phyloP scores from a whole-genome alignment of 352 stramenopile species.

The Pythium chondricola region DNA sequence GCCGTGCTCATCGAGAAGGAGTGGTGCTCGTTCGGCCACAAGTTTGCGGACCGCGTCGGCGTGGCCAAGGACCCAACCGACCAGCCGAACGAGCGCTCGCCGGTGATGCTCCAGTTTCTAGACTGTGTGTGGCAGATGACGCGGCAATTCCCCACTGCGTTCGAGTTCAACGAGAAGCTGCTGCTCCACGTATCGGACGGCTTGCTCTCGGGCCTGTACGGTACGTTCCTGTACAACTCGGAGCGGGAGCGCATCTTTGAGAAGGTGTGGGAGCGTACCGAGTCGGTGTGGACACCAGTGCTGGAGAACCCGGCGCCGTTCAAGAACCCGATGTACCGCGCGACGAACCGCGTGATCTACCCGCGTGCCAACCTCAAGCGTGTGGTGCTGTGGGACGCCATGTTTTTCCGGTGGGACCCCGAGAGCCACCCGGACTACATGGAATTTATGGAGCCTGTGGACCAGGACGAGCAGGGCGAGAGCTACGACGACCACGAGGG shows the following conservation, averaged over 20 bases:
- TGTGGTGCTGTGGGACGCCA: conserved; percentile 79
- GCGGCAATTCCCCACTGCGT: conserved; percentile 81
- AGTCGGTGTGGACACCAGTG: conserved; percentile 79
- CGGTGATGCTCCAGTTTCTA: conserved; percentile 84
- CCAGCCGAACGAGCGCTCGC: conserved; percentile 75
- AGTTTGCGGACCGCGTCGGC: conserved; percentile 82
- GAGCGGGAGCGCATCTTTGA: conserved; percentile 78
- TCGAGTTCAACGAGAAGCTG: conserved; percentile 88
- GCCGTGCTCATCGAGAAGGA: conserved; percentile 82
- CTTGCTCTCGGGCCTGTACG: conserved; percentile 73
- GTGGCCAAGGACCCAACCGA: conserved; percentile 76
- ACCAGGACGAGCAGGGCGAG: conserved; percentile 27
- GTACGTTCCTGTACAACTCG: conserved; percentile 83
- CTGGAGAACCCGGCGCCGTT: conserved; percentile 57
- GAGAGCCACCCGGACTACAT: conserved; percentile 84
- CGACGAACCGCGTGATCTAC: conserved; percentile 77
- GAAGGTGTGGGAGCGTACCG: conserved; percentile 82
- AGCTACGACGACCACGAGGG: conserved; percentile 19
- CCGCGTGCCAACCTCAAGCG: conserved; percentile 82
- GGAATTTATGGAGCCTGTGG: conserved; percentile 73
- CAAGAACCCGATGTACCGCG: conserved; percentile 71
- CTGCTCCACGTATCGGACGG: conserved; percentile 72
- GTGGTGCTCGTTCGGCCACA: conserved; percentile 88
- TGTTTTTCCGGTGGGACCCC: conserved; percentile 84
- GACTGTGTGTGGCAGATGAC: conserved; percentile 88